phyloP scores from a whole-genome alignment of 371 early-diverging fungal genomes.

The Batrachochytrium dendrobatidis region DNA sequence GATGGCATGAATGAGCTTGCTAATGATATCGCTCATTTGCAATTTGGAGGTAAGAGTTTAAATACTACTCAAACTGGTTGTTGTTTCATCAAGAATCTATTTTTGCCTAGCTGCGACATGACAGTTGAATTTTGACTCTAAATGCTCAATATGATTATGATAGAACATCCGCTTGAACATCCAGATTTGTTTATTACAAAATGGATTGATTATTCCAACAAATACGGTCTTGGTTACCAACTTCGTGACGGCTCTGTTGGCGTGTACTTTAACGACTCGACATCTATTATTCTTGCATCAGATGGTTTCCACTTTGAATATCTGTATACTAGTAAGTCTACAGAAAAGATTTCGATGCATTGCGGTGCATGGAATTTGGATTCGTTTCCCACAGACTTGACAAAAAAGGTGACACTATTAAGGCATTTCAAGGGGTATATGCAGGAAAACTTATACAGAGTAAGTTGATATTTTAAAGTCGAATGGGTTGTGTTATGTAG shows the following conservation, averaged over 20 bases:
- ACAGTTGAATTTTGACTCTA: too few relatives aligned
- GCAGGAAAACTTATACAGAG: constrained; percentile 47
- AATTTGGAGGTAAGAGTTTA: too few relatives aligned
- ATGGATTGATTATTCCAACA: constrained; percentile 70
- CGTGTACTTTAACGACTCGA: constrained; percentile 78
- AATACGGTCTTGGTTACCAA: constrained; percentile 82
- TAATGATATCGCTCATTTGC: too few relatives aligned
- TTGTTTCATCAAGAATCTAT: too few relatives aligned
- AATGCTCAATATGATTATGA: too few relatives aligned
- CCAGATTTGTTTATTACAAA: constrained; percentile 55
- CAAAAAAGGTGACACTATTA: constrained; percentile 62
- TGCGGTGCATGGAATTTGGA: constrained; percentile 35
- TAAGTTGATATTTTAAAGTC: constrained; percentile 5
- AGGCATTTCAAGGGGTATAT: constrained; percentile 59
- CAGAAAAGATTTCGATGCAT: constrained; percentile 26
- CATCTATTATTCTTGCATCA: constrained; percentile 53
- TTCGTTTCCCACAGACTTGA: constrained; percentile 44
- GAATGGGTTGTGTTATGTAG: neutral
- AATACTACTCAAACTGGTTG: too few relatives aligned
- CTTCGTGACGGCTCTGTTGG: constrained; percentile 70
- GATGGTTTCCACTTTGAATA: constrained; percentile 46
- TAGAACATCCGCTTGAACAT: neutral
- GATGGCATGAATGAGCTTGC: too few relatives aligned
- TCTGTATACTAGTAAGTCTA: constrained; percentile 29
- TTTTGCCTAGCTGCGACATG: too few relatives aligned